Evolutionary conservation across 805 yeast genomes (phyloP).

Genomic region (Nakazawaea anatomiae): DNA sequence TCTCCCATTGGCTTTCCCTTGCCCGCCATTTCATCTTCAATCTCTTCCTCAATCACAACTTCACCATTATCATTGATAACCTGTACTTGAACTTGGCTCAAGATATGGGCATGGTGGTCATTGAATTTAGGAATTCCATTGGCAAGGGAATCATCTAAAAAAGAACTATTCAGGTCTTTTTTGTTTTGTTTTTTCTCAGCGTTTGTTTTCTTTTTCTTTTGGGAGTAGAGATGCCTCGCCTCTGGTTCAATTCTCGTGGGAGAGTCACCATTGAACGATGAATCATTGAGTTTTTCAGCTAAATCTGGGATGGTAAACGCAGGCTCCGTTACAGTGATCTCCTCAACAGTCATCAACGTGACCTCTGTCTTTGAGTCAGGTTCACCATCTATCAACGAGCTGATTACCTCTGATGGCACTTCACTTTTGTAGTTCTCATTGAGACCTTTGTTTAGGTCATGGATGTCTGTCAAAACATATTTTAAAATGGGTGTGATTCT

Average conservation of each 20-base stretch:
- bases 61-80: not conserved
- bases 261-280: not conserved
- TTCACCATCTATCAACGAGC: not conserved
- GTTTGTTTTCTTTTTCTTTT: slow-evolving; percentile 1
- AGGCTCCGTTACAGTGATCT: slow-evolving; percentile 6
- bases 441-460: slow-evolving; percentile 5
- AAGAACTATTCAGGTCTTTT: slow-evolving; percentile 4
- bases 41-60: slow-evolving; percentile 2
- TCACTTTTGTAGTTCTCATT: slow-evolving; percentile 5
- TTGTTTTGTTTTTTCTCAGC: not conserved
- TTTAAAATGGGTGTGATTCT: not conserved
- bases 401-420: not conserved
- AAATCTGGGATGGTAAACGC: slow-evolving; percentile 4
- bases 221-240: slow-evolving; percentile 12
- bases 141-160: slow-evolving; percentile 10
- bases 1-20: slow-evolving; percentile 8
- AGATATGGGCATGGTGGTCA: not conserved
- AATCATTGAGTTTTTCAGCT: not conserved
- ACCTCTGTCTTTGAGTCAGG: not conserved
- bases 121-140: not conserved
- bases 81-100: slow-evolving; percentile 7
- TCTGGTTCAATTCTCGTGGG: slow-evolving; percentile 1
- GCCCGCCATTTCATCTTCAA: slow-evolving; percentile 9
- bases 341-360: not conserved
- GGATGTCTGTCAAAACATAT: not conserved